Base-by-base conservation (phyloP, 2,329 filamentous ascomycete genomes). In the Colletotrichum tabaci region DNA sequence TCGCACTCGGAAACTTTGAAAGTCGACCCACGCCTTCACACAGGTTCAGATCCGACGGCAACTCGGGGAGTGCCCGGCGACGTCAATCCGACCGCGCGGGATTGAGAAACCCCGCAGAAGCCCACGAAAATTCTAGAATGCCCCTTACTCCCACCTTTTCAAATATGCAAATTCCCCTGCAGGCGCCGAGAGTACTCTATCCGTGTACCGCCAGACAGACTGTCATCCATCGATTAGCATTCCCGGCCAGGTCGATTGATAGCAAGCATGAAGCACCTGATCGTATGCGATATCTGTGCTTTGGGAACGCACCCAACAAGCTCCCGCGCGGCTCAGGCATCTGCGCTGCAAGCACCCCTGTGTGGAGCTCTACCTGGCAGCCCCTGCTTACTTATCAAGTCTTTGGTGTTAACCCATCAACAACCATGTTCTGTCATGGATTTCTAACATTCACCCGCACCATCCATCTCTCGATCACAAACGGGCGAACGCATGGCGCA, bases 101-200 rank as follows among this genome's bases (percentile, higher is more conserved):
- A 26, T 23, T 44, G 23, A 44, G n/a, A 40, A 18, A 16, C 26
- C 15, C 30, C 35, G n/a, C 38, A 40, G 8, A 18, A 21, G 38
- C 53, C 18, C 23, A 10, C 30, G 69, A 69, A 72, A 61, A 44
- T 69, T 72, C 58, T 60, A 69, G 69, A 72, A 67, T 67, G 26
- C 42, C 42, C 62, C n/a, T 38, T 30, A 8, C 40, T 21, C 21
- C 47, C 64, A 21, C 23, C 42, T 46, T 18, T 38, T 35, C 30
- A 35, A 35, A 9, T 8, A 35, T 35, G 30, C 30, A 9, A 9
- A 9, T 35, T 9, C 8, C 8, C 8, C 30, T 35, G 30, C 30
- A 35, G 8, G 30, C 30, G 30, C 8, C 30, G 30, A 35, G 30
- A 35, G 30, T 35, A 66, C 16, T 42, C n/a, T 53, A 30, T 56